Evolutionary conservation across 352 stramenopile species (phyloP).

Genomic region (Blastocystis sp.): DNA sequence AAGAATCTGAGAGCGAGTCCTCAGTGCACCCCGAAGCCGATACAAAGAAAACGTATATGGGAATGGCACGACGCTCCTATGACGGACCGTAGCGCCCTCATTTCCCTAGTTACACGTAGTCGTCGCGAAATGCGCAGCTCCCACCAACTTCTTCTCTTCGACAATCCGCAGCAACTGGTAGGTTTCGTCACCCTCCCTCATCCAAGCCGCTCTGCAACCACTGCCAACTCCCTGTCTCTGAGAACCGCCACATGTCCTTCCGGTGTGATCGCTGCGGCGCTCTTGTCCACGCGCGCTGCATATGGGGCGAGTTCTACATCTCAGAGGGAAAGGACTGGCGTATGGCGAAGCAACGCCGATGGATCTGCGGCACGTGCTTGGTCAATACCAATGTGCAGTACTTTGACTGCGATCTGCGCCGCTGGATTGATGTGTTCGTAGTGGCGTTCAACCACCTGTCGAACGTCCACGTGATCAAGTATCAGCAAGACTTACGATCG

Average conservation of each 20-base stretch:
- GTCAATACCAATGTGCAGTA: background rate
- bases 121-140: background rate
- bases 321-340: background rate
- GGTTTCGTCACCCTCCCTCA: background rate
- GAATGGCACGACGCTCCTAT: background rate
- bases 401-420: background rate
- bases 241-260: background rate
- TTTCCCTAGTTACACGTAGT: background rate
- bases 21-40: background rate
- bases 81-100: too few relatives aligned
- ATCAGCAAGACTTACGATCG: background rate
- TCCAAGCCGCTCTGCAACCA: background rate
- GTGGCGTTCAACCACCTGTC: background rate
- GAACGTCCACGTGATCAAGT: background rate
- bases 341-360: background rate
- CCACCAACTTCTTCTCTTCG: background rate
- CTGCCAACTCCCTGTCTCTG: background rate
- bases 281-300: background rate
- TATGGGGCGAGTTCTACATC: constrained; percentile 22
- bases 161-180: constrained; percentile 27
- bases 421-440: constrained; percentile 19
- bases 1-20: background rate
- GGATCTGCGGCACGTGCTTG: constrained; percentile 1
- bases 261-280: background rate
- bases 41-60: constrained; percentile 1